Conservation (phyloP, 164 flowering plant genomes). For the Protea cynaroides region DNA sequence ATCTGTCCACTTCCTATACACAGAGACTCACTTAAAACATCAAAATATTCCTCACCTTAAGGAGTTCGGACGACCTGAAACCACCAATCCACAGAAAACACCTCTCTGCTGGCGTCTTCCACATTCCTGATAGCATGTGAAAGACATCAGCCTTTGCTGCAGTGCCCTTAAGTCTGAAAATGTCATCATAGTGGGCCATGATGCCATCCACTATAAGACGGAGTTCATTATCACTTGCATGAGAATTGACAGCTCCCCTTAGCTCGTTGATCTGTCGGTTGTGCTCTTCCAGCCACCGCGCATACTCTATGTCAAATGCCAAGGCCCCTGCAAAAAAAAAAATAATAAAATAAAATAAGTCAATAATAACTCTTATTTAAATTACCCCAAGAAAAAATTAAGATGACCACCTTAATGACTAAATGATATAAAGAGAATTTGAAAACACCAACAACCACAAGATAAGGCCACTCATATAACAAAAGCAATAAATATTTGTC, state of each 20-base stretch:
- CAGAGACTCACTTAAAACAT: not conserved
- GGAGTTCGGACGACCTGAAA: constrained; percentile 7
- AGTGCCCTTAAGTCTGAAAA: constrained; percentile 6
- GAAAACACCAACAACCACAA: too few relatives aligned
- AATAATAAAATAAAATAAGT: too few relatives aligned
- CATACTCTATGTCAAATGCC: constrained; percentile 9
- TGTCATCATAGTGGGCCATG: constrained; percentile 2
- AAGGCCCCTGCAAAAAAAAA: constrained; percentile 3
- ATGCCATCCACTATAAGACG: not conserved
- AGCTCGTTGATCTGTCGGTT: constrained; percentile 2
- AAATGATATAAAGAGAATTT: too few relatives aligned
- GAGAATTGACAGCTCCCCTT: not conserved
- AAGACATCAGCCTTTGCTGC: constrained; percentile 1
- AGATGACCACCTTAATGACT: too few relatives aligned
- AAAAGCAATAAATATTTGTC: too few relatives aligned
- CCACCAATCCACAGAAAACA: constrained; percentile 10
- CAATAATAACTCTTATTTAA: too few relatives aligned
- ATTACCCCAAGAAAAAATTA: too few relatives aligned
- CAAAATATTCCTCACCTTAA: not conserved
- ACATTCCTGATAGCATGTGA: constrained; percentile 6
- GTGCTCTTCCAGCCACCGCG: constrained; percentile 10
- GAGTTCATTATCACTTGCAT: not conserved
- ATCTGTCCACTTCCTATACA: not conserved
- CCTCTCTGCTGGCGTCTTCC: constrained; percentile 8
- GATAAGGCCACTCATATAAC: too few relatives aligned